A percentile compares a stretch with the other conserved stretches of the same genome.
Evolutionary conservation across 2,329 filamentous ascomycete genomes (phyloP).

Genomic region (Fusarium chuoi): DNA sequence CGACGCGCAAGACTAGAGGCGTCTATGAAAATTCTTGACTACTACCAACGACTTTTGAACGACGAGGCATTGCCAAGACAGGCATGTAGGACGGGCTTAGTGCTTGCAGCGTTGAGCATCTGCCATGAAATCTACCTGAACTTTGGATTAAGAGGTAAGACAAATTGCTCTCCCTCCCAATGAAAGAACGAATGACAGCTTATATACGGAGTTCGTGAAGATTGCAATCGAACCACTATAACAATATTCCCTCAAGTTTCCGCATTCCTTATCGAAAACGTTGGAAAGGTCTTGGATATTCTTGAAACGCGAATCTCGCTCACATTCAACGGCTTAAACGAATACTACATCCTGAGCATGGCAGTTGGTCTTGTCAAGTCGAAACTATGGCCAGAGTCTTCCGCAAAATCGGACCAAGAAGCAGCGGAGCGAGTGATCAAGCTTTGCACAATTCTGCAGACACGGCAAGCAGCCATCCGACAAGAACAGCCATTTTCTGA

Average conservation of each 20-base stretch:
- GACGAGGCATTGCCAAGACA: neutral
- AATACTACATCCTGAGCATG: neutral
- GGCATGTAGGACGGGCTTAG: neutral
- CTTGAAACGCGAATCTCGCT: neutral
- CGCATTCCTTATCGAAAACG: neutral
- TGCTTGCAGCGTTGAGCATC: neutral
- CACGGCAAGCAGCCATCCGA: neutral
- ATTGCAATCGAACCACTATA: neutral
- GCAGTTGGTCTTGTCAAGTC: neutral
- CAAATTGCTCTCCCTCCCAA: too few species aligned
- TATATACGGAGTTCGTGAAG: neutral
- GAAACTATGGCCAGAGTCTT: neutral
- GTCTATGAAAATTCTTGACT: neutral
- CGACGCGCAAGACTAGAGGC: neutral
- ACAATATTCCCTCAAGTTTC: neutral
- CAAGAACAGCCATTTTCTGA: rapidly evolving
- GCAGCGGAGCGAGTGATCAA: neutral
- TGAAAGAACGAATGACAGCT: neutral
- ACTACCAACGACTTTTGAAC: neutral
- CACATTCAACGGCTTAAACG: neutral
- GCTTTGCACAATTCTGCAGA: neutral
- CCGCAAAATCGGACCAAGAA: neutral
- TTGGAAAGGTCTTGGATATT: neutral
- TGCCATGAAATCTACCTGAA: neutral
- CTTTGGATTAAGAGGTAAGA: neutral